Conservation (phyloP, 2,329 filamentous ascomycete species). For the Lecanicillium sp. region DNA sequence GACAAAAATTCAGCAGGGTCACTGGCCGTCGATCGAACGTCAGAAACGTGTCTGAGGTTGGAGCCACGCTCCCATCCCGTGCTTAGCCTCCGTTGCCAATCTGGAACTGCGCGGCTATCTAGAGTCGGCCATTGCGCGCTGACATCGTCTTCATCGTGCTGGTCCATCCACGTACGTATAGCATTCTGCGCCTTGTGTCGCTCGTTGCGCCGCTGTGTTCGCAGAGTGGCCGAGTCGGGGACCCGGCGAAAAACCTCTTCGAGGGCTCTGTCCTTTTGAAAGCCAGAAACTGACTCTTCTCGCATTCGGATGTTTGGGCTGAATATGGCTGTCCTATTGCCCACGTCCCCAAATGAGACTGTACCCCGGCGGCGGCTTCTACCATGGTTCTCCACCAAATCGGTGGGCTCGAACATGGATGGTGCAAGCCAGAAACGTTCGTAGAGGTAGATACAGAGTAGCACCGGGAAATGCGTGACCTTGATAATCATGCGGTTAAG, state of each 20-base stretch:
- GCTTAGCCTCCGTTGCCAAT: slow-evolving; percentile 45
- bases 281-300: slow-evolving; percentile 81
- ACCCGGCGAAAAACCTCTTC: slow-evolving; percentile 82
- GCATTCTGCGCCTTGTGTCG: slow-evolving; percentile 69
- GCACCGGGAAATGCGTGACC: slow-evolving; percentile 75
- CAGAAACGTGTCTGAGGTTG: slow-evolving; percentile 42
- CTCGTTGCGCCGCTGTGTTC: slow-evolving; percentile 53
- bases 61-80: slow-evolving; percentile 39
- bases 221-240: slow-evolving; percentile 54
- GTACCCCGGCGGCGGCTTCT: slow-evolving; percentile 39
- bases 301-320: slow-evolving; percentile 64
- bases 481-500: slow-evolving; percentile 91
- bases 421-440: slow-evolving; percentile 72
- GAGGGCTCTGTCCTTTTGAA: slow-evolving; percentile 79
- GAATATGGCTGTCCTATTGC: slow-evolving; percentile 55
- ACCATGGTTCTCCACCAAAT: slow-evolving; percentile 68
- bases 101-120: slow-evolving; percentile 34
- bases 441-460: slow-evolving; percentile 82
- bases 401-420: slow-evolving; percentile 71
- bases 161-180: slow-evolving; percentile 87
- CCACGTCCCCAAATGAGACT: slow-evolving; percentile 50
- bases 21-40: slow-evolving; percentile 51
- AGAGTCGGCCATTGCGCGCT: slow-evolving; percentile 41
- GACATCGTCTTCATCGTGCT: slow-evolving; percentile 43
- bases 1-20: slow-evolving; percentile 57